Percentiles rank a stretch among this genome's conserved stretches.
Evolutionary conservation across 2,329 filamentous ascomycete genomes (phyloP).

Genomic region (Lasiodiplodia sp.): DNA sequence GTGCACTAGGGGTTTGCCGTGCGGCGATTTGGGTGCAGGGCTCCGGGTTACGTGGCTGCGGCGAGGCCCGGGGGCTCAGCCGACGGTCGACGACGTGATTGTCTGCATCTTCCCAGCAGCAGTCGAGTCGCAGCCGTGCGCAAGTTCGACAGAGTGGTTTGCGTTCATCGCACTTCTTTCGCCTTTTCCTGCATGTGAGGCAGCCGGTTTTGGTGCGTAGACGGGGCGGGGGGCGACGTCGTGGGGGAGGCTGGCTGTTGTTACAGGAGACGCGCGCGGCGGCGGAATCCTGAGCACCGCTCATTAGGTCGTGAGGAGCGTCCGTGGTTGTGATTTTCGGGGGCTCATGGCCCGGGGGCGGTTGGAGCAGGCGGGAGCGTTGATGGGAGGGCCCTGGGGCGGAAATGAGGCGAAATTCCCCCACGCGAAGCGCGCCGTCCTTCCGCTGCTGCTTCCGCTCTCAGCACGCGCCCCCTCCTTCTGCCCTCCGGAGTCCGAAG

Average conservation of each 20-base stretch:
- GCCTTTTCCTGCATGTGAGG: slow-evolving; percentile 15
- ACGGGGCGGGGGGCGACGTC: slow-evolving; percentile 10
- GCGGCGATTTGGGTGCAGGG: not conserved
- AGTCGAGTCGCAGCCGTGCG: slow-evolving; percentile 12
- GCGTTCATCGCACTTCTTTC: slow-evolving; percentile 21
- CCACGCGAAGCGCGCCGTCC: not conserved
- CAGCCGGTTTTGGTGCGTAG: slow-evolving; percentile 25
- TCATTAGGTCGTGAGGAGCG: not conserved
- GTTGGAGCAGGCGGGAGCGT: not conserved
- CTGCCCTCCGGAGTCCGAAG: no score
- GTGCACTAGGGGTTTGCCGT: not conserved
- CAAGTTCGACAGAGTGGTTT: slow-evolving; percentile 12
- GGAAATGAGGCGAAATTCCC: not conserved
- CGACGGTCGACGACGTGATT: not conserved
- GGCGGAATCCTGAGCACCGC: slow-evolving; percentile 1
- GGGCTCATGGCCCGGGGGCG: not conserved
- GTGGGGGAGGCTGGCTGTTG: not conserved
- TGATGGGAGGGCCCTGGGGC: not conserved
- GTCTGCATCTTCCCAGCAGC: slow-evolving; percentile 5
- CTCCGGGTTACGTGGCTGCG: not conserved
- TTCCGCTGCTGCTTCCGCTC: not conserved
- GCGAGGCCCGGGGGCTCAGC: not conserved
- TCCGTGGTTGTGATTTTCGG: not conserved
- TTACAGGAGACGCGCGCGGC: not conserved
- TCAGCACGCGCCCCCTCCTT: no score